A percentile compares a stretch with the other conserved stretches of the same genome.
Evolutionary conservation across 139 green algal genomes (phyloP).

Genomic region (Chlamydomonas sphaeroides): DNA sequence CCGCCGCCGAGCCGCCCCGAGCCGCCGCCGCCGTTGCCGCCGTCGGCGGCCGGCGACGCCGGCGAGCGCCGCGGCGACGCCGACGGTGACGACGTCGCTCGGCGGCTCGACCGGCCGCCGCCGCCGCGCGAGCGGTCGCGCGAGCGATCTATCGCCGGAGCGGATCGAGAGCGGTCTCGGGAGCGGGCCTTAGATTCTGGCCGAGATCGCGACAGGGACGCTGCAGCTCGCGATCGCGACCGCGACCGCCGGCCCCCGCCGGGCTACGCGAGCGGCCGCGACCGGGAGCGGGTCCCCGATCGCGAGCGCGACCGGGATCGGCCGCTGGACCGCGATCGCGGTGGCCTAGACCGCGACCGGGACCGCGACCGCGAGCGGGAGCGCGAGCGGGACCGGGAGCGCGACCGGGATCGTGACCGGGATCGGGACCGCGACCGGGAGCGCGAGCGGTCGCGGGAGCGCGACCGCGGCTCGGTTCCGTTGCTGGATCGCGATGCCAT

Average conservation of each 20-base stretch:
- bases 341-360: not conserved
- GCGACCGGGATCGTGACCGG: conserved; percentile 3
- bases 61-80: not conserved
- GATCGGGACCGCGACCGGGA: not conserved
- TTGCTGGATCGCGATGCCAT: conserved; percentile 21
- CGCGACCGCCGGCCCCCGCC: not conserved
- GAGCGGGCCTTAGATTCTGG: not conserved
- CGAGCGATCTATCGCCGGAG: not conserved
- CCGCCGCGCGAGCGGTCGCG: not conserved
- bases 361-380: conserved; percentile 3
- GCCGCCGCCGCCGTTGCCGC: too few species aligned
- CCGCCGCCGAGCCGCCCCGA: too few species aligned
- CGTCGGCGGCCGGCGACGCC: too few species aligned
- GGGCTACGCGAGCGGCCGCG: not conserved
- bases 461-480: not conserved
- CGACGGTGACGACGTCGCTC: not conserved
- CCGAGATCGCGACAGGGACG: not conserved
- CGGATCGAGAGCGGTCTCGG: not conserved
- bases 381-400: not conserved
- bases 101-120: not conserved
- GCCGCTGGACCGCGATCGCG: not conserved
- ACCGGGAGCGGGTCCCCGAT: not conserved
- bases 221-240: not conserved
- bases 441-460: not conserved
- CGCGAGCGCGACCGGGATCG: not conserved